Percentiles rank a stretch among this genome's conserved stretches.
These are phyloP conservation scores for Septoria linicola DNA, from an alignment of 2,329 filamentous ascomycete genomes.

Conservation along the genomic window DNA sequence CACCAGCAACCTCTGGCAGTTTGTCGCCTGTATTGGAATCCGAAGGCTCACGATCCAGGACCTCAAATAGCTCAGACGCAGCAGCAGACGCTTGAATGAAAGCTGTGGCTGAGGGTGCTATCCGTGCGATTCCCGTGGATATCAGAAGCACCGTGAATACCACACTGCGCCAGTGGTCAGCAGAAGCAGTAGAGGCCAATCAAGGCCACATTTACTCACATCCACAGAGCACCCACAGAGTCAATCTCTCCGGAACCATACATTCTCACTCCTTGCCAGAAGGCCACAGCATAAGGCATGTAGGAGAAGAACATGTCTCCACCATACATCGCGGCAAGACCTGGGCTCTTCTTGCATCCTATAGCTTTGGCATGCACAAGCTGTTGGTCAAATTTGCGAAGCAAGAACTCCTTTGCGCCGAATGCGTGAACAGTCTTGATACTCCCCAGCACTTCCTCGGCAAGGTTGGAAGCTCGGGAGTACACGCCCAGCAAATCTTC, in stretches of 20 bases:
- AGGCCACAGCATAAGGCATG: constrained; percentile 2
- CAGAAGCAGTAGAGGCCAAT: too few species aligned
- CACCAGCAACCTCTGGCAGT: too few species aligned
- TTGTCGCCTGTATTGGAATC: too few species aligned
- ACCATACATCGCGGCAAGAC: background rate
- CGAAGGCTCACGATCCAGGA: background rate
- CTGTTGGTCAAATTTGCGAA: background rate
- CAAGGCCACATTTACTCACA: too few species aligned
- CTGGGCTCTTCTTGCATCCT: too few species aligned
- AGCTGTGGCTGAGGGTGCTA: background rate
- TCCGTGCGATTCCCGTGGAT: background rate
- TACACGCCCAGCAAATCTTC: background rate
- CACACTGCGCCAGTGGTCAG: too few species aligned
- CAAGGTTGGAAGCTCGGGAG: constrained; percentile 2
- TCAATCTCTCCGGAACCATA: background rate
- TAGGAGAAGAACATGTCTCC: constrained; percentile 5
- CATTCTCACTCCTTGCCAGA: constrained; percentile 6
- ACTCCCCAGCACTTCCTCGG: constrained; percentile 7
- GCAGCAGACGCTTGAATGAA: constrained; percentile 7
- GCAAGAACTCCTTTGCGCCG: background rate
- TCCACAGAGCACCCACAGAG: too few species aligned
- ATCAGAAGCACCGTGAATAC: too few species aligned
- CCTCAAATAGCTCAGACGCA: constrained; percentile 3
- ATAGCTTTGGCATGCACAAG: too few species aligned
- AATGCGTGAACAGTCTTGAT: constrained; percentile 3